phyloP scores from a whole-genome alignment of 768 basidiomycete genomes.

The Amanita jacksonii region DNA sequence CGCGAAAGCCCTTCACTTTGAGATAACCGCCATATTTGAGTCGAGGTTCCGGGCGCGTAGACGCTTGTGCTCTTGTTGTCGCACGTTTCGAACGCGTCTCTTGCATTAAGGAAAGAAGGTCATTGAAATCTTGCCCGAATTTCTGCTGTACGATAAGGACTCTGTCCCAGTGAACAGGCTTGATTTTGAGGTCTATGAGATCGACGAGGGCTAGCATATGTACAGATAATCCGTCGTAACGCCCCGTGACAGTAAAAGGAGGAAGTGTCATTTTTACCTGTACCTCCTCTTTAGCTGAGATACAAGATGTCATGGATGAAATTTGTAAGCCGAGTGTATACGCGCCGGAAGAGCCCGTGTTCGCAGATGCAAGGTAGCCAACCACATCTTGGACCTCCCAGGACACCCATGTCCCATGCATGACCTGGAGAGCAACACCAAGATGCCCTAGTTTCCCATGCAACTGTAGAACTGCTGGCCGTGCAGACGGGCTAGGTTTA shows the following conservation, averaged over 20 bases:
- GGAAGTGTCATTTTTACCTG: conserved; percentile 60
- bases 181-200: conserved; percentile 62
- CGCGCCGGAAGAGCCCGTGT: conserved; percentile 20
- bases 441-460: conserved; percentile 42
- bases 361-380: conserved; percentile 34
- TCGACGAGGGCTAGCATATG: conserved; percentile 55
- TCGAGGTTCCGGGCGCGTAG: conserved; percentile 8
- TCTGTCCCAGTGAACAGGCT: conserved; percentile 78
- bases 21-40: conserved; percentile 41
- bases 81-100: conserved; percentile 36
- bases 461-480: conserved; percentile 32
- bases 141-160: conserved; percentile 78
- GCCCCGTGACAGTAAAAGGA: conserved; percentile 52
- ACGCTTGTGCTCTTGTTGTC: conserved; percentile 14
- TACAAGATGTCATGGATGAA: conserved; percentile 39
- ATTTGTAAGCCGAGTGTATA: conserved; percentile 58
- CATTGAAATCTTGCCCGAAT: conserved; percentile 84
- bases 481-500: conserved; percentile 19
- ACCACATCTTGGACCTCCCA: conserved; percentile 53
- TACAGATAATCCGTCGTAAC: conserved; percentile 38
- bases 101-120: conserved; percentile 57
- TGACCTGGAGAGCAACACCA: conserved; percentile 65
- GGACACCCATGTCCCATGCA: conserved; percentile 83
- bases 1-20: conserved; percentile 71
- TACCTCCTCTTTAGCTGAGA: conserved; percentile 29